Evolutionary conservation across 2,329 filamentous ascomycete genomes (phyloP).

Genomic region (Chaetomiaceae sp.): DNA sequence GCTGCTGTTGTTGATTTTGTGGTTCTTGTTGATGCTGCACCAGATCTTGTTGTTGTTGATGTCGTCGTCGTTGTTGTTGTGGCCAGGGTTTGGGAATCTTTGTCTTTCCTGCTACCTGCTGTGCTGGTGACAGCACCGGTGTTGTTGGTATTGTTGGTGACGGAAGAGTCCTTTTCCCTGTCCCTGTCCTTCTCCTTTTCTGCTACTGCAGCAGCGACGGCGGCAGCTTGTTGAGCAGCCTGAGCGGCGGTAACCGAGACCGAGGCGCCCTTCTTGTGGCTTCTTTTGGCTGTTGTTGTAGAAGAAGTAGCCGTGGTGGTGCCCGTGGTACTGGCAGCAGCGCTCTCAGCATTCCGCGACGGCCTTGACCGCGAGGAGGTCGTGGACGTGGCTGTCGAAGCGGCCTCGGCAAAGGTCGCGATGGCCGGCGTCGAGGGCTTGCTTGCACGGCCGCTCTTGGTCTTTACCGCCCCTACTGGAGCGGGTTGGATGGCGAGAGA

Average conservation of each 20-base stretch:
- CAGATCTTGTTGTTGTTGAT: conserved; percentile 7
- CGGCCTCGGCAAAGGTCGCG: conserved; percentile 54
- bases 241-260: conserved; percentile 32
- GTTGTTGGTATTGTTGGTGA: neutral
- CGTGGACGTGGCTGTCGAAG: conserved; percentile 18
- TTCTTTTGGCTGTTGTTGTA: conserved; percentile 44
- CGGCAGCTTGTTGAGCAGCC: neutral
- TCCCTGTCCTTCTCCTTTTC: conserved; percentile 2
- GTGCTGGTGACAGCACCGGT: neutral
- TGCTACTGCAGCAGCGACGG: neutral
- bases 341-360: conserved; percentile 38
- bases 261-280: conserved; percentile 54
- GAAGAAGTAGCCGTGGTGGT: neutral
- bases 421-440: conserved; percentile 63
- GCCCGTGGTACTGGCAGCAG: conserved; percentile 1
- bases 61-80: conserved; percentile 16
- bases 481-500: conserved; percentile 37
- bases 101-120: neutral
- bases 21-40: conserved; percentile 8
- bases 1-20: conserved; percentile 15
- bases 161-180: neutral
- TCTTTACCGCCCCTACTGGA: conserved; percentile 44
- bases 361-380: conserved; percentile 43
- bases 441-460: conserved; percentile 62
- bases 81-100: neutral